Base-by-base conservation (phyloP, 164 flowering plant species). In the Liriodendron chinense region DNA sequence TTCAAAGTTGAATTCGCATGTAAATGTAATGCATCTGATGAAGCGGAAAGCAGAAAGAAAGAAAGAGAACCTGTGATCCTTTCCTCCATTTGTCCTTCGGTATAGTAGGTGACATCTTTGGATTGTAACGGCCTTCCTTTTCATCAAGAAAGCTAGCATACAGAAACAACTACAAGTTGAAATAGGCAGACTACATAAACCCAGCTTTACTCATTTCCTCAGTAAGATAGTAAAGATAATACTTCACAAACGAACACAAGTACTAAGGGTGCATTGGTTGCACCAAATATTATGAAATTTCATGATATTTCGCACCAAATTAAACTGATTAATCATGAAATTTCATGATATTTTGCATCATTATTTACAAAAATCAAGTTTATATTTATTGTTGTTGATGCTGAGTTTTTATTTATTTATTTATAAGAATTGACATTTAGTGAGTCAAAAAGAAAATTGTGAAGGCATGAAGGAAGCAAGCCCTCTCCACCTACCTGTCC, bases 1-100 rank as follows among this genome's bases (percentile, higher is more conserved):
- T 25, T 26, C 9, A 24, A 65, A 65, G 25, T 65, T 1, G 21
- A 65, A 65, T 65, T 22, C 68, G 7, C 26, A 53, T 13, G 3
- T 22, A 8, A 34, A 63, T n/a, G 23, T 63, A 48, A 7, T 43
- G 22, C 25, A 47, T 69, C 26, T 47, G 57, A 69, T 47, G 69
- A 28, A 2, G 18, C 2, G 9, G 18, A 1, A 65, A 25, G 7
- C 7, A 21, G 48, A 50, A 67, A 6, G 28, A 68, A 67, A 57
- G 48, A 50, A 67, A 6, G 28, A 68, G 56, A 57, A 96, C 99
- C 99, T 96, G 99, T 69, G 99, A 96, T 65, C 99, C 99, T 87
- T 96, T 96, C 75, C 96, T 86, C 99, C 99, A 96, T 83, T 84
- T 91, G 18, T 71, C 77, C 83, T 83, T 84, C 25, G 94, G 92